Evolutionary conservation across 2,329 filamentous ascomycete genomes (phyloP), one percentile per base, ranked within the genome.

Genomic region (Taxawa tesnikishii): DNA sequence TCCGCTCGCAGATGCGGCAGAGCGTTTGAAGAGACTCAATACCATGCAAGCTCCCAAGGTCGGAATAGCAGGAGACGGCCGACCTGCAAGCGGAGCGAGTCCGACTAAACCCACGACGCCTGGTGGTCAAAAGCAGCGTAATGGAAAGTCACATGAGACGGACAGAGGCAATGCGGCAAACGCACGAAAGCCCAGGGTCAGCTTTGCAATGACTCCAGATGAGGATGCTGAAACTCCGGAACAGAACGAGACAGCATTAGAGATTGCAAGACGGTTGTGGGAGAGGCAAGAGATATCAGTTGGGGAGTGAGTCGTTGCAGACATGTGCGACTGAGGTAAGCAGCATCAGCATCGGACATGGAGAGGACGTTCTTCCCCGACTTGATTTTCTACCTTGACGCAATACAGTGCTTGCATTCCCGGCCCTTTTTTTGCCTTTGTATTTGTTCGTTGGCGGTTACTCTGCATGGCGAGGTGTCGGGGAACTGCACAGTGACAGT

Each of bases 1-100:
- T 43, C 77, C 79, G 0, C 65, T 83, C 12, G 72, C 69, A 4
- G 68, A 77, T 28, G 77, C 75, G 1, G 56, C 83, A 12, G 52
- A 54, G 15, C 62, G 73, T 15, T 50, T 78, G 8, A 53, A 32
- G 12, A 29, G 29, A 21, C 26, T 41, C 26, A 38, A 38, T 18
- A 33, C 30, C 10, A 33, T 35, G 4, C 28, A 38, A n/a, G 29
- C 28, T 3, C 32, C 29, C 26, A 29, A 15, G 29, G 26, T 64
- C 17, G 61, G 67, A 30, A 56, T 74, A 1, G 67, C 71, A 0
- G 68, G 67, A 18, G 27, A 33, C 13, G 29, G 35, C 14, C 23
- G 29, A 9, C 8, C 13, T 11, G 26, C 29, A 12, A 30, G 29
- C 27, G 29, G 30, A 3, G 26, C n/a, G 12, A 24, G 21, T 14